Evolutionary conservation across 31 red algal genomes (phyloP).

Genomic region (Odonthalia washingtoniensis): DNA sequence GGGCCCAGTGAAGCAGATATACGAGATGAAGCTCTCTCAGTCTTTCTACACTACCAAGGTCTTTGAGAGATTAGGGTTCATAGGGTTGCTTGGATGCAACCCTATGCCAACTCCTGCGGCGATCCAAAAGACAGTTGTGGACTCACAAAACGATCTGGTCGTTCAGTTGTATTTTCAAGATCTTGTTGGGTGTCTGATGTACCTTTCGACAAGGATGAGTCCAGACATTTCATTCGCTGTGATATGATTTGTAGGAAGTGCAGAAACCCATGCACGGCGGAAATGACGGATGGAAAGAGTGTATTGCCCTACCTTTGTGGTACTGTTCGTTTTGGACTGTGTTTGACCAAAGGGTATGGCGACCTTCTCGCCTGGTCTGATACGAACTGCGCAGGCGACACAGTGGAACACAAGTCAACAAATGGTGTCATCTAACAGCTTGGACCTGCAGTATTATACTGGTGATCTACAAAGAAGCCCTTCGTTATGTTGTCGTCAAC

Average conservation of each 20-base stretch:
- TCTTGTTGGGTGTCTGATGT: background rate
- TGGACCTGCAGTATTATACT: background rate
- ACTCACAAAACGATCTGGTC: background rate
- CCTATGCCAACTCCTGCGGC: background rate
- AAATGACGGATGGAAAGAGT: background rate
- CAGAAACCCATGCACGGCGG: background rate
- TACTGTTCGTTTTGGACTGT: background rate
- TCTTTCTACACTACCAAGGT: background rate
- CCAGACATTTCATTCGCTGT: conserved; percentile 6
- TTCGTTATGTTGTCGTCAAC: background rate
- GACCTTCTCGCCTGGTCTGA: conserved; percentile 1
- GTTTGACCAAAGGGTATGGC: background rate
- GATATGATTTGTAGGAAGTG: background rate
- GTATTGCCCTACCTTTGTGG: background rate
- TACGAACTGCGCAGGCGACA: background rate
- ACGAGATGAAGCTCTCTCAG: conserved; percentile 4
- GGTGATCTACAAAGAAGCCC: background rate
- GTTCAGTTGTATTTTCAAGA: conserved; percentile 1
- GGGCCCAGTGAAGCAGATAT: background rate
- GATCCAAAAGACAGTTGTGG: background rate
- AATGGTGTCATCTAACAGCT: background rate
- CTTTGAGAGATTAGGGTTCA: background rate
- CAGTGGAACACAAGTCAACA: background rate
- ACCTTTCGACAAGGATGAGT: background rate
- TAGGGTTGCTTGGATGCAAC: background rate